Evolutionary conservation across 2,329 filamentous ascomycete genomes (phyloP).

Genomic region (Hypoxylon sp.): DNA sequence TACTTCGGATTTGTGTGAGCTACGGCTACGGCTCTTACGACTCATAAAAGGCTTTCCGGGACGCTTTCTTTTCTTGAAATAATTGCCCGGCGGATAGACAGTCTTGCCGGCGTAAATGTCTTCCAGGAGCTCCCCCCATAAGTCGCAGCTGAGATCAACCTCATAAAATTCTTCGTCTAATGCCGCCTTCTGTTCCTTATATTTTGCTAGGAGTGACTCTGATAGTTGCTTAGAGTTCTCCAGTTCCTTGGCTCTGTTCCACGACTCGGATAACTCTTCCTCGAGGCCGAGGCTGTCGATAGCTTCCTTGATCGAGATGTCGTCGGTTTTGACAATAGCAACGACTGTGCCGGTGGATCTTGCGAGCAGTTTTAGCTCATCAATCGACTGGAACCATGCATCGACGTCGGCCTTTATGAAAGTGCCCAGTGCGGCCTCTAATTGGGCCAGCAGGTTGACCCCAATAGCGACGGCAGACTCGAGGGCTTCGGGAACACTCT

Average conservation of each 20-base stretch:
- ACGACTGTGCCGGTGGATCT: conserved; percentile 60
- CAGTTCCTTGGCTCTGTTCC: conserved; percentile 48
- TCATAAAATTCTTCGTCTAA: conserved; percentile 53
- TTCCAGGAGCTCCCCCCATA: conserved; percentile 48
- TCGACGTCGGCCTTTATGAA: conserved; percentile 21
- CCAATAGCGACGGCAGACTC: conserved; percentile 44
- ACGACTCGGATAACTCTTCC: conserved; percentile 55
- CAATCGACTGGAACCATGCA: conserved; percentile 58
- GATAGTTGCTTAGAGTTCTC: conserved; percentile 16
- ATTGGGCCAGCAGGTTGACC: conserved; percentile 35
- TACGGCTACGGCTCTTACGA: conserved; percentile 21
- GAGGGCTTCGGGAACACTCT: conserved; percentile 36
- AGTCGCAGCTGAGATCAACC: conserved; percentile 57
- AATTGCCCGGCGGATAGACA: conserved; percentile 50
- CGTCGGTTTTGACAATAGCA: conserved; percentile 69
- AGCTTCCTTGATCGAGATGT: conserved; percentile 61
- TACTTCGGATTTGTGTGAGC: conserved; percentile 14
- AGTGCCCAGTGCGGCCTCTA: conserved; percentile 30
- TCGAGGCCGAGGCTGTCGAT: conserved; percentile 55
- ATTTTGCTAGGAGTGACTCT: conserved; percentile 37
- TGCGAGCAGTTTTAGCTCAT: conserved; percentile 57
- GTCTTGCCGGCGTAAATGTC: conserved; percentile 57
- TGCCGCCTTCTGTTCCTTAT: conserved; percentile 53
- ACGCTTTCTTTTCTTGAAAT: conserved; percentile 59
- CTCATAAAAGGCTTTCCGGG: conserved; percentile 30